Evolutionary conservation across 2,329 filamentous ascomycete genomes (phyloP), one percentile per base, ranked within the genome.

Genomic region (Cladosporium halotolerans): DNA sequence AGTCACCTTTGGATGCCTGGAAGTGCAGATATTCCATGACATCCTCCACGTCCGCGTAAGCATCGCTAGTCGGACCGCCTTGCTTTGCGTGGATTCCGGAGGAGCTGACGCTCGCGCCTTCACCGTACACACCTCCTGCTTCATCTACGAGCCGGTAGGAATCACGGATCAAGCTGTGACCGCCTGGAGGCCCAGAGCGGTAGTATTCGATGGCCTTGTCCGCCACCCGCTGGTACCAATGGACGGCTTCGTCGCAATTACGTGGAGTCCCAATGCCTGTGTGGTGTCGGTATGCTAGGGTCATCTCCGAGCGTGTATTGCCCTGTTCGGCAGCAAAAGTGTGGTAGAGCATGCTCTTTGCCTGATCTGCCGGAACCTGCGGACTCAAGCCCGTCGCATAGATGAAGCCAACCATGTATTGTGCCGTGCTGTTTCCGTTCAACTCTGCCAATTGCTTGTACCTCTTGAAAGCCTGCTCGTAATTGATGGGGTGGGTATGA

Each of bases 371-470:
- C 66, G 88, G 81, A 5, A 96, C 88, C 1, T 84, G 85, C 32
- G 83, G 83, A 13, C 89, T 91, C 54, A 99, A 79, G 0, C 93
- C 93, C 0, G 93, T 99, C 34, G 91, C 91, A 71, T 99, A 92
- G 80, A 96, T 93, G 62, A 99, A 83, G 0, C 89, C 93, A 44
- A 97, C 69, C 92, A 99, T 96, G 71, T 95, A 86, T 69, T 97
- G 89, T 1, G 93, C 93, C 10, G 92, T 95, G 59, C 83, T 86
- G 70, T 99, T 97, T 42, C 92, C 93, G 60, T 86, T 81, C 55
- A 85, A 69, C 14, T 79, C 78, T 2, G 92, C 89, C 51, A 99
- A 79, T 57, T 84, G 78, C 57, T 87, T 77, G 70, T 97, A 99
- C 73, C 89, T 81, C 59, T 80, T 77, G 67, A 95, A 96, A 0